Evolutionary conservation across 1,139 yeast genomes (phyloP), one percentile per base, ranked within the genome.

Genomic region (Geotrichum bryndzae): DNA sequence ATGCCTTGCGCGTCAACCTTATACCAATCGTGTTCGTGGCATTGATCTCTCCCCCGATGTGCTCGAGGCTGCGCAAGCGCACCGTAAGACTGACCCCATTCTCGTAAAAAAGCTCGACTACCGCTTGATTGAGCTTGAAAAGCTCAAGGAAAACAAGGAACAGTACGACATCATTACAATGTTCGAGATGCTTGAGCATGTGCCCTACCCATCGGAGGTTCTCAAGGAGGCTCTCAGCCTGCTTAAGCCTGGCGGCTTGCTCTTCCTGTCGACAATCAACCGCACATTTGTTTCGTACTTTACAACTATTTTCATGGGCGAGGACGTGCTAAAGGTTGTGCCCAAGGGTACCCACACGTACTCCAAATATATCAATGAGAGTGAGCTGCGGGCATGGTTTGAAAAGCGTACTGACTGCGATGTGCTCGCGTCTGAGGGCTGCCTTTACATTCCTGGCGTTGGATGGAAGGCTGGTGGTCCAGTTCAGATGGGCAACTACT

Each of bases 101-200:
- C 74, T 89, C 51, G 63, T 58, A 3, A 72, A 71, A 2, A 86
- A 86, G 67, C 75, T 92, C 51, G 72, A 70, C 18, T 94, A 94
- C 73, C 76, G 82, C 58, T 75, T 86, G 60, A 78, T 74, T 51
- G 83, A 92, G 0, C 76, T 91, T 41, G 66, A 69, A n/a, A 59
- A 75, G 29, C 74, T 85, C 31, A 76, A 79, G 1, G 69, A 73
- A 6, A 72, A 72, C 10, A 55, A 46, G 4, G 83, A 80, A 41
- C 74, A 74, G 57, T 94, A 76, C 73, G 96, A 94, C 70, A 75
- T 92, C 10, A 85, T 95, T 10, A 90, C 98, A 0, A 83, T 94
- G 83, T 90, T 94, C 80, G 99, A 94, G 73, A 86, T 94, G 83
- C 79, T 94, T 57, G 99, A 94, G 73, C 99, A 94, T 73, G 97